A percentile compares a stretch with the other conserved stretches of the same genome.
Evolutionary conservation across 2,329 filamentous ascomycete genomes (phyloP).

Genomic region (Diplodia mutila): DNA sequence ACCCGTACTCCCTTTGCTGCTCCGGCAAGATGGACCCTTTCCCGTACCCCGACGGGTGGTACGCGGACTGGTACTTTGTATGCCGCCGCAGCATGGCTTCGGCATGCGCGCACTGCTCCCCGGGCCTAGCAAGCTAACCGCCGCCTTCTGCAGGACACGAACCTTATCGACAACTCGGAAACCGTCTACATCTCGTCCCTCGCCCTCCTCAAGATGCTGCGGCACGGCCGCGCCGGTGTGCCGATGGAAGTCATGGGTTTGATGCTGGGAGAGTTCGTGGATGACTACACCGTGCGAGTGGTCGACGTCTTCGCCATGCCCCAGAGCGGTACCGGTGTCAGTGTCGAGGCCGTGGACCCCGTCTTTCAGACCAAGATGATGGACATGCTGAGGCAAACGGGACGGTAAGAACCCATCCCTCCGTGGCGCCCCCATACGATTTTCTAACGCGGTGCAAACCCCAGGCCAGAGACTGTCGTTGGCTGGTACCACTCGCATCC

Average conservation of each 20-base stretch:
- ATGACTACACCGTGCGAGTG: slow-evolving; percentile 97
- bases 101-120: slow-evolving; percentile 2
- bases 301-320: slow-evolving; percentile 99
- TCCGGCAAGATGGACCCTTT: slow-evolving; percentile 11
- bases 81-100: slow-evolving; percentile 11
- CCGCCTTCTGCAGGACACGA: slow-evolving; percentile 70
- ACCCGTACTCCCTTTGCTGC: slow-evolving; percentile 14
- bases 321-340: slow-evolving; percentile 96
- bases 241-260: slow-evolving; percentile 99
- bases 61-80: slow-evolving; percentile 26
- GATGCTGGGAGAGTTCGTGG: slow-evolving; percentile 98
- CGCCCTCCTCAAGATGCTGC: slow-evolving; percentile 96
- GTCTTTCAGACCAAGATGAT: slow-evolving; percentile 99
- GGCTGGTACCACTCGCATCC: slow-evolving; percentile 99
- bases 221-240: slow-evolving; percentile 94
- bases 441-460: slow-evolving; percentile 1
- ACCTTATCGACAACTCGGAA: slow-evolving; percentile 97
- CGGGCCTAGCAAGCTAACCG: slow-evolving; percentile 11
- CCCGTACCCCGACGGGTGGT: slow-evolving; percentile 27
- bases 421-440: too few relatives aligned
- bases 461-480: slow-evolving; percentile 91
- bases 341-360: slow-evolving; percentile 95
- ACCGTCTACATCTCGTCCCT: slow-evolving; percentile 99
- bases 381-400: slow-evolving; percentile 98
- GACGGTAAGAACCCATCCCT: slow-evolving; percentile 64